Evolutionary conservation across 208 protist genomes (phyloP), one percentile per base, ranked within the genome.

Genomic region (Wallacemonas rigidus): DNA sequence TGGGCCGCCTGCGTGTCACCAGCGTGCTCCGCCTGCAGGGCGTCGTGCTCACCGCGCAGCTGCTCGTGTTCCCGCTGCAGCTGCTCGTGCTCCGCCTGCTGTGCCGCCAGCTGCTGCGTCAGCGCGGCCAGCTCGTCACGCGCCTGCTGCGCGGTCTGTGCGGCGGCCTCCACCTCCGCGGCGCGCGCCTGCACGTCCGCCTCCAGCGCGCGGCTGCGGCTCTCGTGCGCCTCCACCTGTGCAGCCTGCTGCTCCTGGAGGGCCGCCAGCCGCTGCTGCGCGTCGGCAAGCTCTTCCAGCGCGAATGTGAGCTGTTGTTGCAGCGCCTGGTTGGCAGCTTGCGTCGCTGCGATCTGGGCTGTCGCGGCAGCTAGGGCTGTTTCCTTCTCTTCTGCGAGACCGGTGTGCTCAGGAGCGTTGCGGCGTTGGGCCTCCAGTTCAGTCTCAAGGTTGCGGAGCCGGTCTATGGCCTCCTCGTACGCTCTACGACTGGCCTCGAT

Each of bases 21-120:
- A 15, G 48, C 72, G 67, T 82, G 73, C 47, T 77, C 72, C 36
- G 74, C 72, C 45, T 62, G 56, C 14, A 78, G 11, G 2, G 3
- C 54, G 5, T 40, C 1, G 14, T 71, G 26, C 26, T 26, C 0
- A 26, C 26, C 26, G 26, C 26, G 26, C 26, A 26, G 26, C 26
- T 26, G 26, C 0, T 26, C 48, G 1, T 53, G 48, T 15, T n/a
- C 48, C 9, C 14, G 8, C 48, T 53, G 48, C 48, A 58, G 54
- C 54, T 58, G 54, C 5, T 58, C n/a, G n/a, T n/a, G n/a, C n/a
- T 65, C 60, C 60, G 44, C 60, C 60, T 51, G 60, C 60, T 53
- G 60, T 45, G 60, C 60, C 8, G 60, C 40, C 40, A 65, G 43
- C 60, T 65, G 60, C 60, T 44, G 38, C 36, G 36, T 65, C n/a